Evolutionary conservation across 148 eudicot species (phyloP), one percentile per base, ranked within the genome.

Genomic region (Rhododendron ovatum): DNA sequence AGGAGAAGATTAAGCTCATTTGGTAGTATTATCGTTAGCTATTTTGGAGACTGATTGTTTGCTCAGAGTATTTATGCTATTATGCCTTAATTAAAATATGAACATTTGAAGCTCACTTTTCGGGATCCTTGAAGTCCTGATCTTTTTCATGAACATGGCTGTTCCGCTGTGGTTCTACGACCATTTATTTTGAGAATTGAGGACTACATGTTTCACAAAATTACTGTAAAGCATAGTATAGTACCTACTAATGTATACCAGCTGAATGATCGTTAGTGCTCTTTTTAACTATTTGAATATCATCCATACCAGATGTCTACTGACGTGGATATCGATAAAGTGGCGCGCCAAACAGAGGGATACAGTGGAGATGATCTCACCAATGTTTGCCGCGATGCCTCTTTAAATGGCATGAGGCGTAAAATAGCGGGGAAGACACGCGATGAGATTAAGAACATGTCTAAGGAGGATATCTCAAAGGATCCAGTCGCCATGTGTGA

Each of bases 281-380:
- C 43, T 30, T 30, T 33, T 51, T 81, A 53, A 30, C 45, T 53
- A 51, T 8, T 80, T 51, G 43, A 30, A 81, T 39, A 28, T 41
- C 35, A 35, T 84, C n/a, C 77, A 39, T 80, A 75, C 71, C 88
- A 97, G 99, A 89, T 97, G 76, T 91, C 98, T 80, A 15, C 94
- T 71, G 99, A 97, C 84, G 98, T 97, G 28, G 91, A 97, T 85
- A 91, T 97, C 8, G 96, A 94, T 84, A 93, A 92, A 5, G 98
- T 97, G 86, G 99, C 99, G 24, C 93, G 95, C 18, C 86, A 91
- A 57, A 93, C 99, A 74, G 99, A 97, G 87, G 98, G 99, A 35
- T 97, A 97, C 90, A 97, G 99, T 91, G 99, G 99, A 89, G 99
- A 97, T 13, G 99, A 97, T 90, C 90, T 97, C 37, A 97, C 99